These are phyloP conservation scores for Marasmius sp. DNA, from an alignment of 1,284 basidiomycete species.

Conservation along the genomic window DNA sequence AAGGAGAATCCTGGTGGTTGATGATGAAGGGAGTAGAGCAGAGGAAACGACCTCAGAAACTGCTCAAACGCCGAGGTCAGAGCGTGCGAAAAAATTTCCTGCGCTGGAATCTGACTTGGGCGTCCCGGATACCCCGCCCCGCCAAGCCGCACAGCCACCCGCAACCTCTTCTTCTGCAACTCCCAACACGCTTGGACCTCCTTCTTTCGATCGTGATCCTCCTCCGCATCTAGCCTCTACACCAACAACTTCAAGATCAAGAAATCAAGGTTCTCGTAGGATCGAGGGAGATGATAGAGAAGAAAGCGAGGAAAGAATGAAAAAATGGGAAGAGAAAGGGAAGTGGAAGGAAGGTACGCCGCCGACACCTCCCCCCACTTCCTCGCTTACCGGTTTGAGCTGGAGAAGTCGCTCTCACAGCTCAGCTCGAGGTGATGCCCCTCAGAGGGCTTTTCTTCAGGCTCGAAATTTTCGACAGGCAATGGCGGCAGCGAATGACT, in stretches of 20 bases:
- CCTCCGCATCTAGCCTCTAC: background rate
- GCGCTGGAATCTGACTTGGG: too few species aligned
- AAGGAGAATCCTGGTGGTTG: too few species aligned
- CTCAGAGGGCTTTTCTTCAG: too few species aligned
- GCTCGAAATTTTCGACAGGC: too few species aligned
- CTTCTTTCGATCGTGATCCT: background rate
- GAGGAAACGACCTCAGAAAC: too few species aligned
- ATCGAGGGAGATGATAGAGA: background rate
- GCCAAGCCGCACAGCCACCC: background rate
- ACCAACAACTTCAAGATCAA: background rate
- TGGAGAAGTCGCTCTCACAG: background rate
- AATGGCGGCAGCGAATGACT: too few species aligned
- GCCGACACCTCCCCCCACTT: background rate
- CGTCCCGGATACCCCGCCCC: too few species aligned
- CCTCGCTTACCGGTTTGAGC: background rate
- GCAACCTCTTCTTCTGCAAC: background rate
- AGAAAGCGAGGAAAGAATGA: background rate
- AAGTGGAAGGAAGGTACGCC: background rate
- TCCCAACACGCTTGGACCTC: background rate
- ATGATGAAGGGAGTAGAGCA: too few species aligned
- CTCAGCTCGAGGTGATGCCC: background rate
- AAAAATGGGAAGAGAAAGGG: background rate
- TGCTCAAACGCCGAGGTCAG: too few species aligned
- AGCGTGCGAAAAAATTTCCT: too few species aligned
- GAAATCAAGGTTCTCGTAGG: background rate